Percentiles rank a stretch among this genome's conserved stretches.
Evolutionary conservation across 129 eudicot species (phyloP).

Genomic region (Lonicera japonica): DNA sequence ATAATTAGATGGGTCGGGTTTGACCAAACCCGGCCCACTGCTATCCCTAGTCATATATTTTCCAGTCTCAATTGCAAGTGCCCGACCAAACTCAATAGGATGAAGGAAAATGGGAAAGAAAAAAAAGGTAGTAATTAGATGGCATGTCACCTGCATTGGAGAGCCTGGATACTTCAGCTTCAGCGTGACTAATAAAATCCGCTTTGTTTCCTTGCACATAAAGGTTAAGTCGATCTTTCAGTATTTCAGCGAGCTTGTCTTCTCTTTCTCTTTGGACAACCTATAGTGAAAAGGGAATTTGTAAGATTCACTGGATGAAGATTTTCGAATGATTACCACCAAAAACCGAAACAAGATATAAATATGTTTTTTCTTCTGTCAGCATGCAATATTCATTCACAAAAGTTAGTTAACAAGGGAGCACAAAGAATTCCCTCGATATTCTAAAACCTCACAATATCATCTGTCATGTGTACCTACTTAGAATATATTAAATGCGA

Average conservation of each 20-base stretch:
- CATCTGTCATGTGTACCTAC: no score
- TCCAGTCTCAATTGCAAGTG: slow-evolving; percentile 4
- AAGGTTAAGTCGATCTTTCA: slow-evolving; percentile 59
- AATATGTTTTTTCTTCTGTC: background rate
- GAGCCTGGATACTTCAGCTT: slow-evolving; percentile 82
- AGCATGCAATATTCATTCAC: background rate
- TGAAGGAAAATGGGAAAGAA: background rate
- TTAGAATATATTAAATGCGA: no score
- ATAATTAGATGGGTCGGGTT: no score
- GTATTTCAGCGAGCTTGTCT: slow-evolving; percentile 62
- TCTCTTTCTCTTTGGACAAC: slow-evolving; percentile 88
- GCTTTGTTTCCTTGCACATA: slow-evolving; percentile 88
- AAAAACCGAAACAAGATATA: background rate
- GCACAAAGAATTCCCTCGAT: no score
- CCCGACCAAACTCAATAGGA: slow-evolving; percentile 3
- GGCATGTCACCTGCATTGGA: slow-evolving; percentile 69
- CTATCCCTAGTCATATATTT: no score
- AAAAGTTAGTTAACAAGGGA: no score
- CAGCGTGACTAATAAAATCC: slow-evolving; percentile 60
- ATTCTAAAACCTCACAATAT: no score
- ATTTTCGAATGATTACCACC: background rate
- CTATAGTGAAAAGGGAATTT: slow-evolving; percentile 27
- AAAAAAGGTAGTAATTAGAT: background rate
- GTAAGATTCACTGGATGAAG: background rate
- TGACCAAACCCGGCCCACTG: no score